Percentiles rank a stretch among this genome's conserved stretches.
Evolutionary conservation across 768 basidiomycete species (phyloP).

Genomic region (Auriculariales sp.): DNA sequence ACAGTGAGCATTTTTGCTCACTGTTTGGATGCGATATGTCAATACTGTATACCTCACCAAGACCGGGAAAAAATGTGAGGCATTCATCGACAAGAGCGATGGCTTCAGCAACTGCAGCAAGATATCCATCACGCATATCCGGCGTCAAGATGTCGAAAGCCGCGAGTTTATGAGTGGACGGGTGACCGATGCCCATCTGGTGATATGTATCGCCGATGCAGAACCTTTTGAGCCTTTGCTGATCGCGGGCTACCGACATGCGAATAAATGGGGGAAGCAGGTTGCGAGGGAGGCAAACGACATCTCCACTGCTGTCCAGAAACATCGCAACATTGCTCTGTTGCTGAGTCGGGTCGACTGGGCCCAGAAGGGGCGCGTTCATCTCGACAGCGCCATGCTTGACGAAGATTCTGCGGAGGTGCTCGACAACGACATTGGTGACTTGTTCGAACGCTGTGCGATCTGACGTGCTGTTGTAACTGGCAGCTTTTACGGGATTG

Average conservation of each 20-base stretch:
- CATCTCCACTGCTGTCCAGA: conserved; percentile 68
- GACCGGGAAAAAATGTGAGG: conserved; percentile 55
- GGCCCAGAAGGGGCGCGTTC: conserved; percentile 75
- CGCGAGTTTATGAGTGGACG: conserved; percentile 56
- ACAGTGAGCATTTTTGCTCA: conserved; percentile 28
- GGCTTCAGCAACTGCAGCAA: conserved; percentile 61
- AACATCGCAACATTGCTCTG: conserved; percentile 54
- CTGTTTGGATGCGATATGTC: conserved; percentile 67
- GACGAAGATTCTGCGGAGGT: conserved; percentile 61
- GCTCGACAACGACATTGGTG: conserved; percentile 64
- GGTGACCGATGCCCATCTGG: conserved; percentile 64
- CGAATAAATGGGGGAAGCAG: conserved; percentile 68
- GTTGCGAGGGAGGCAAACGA: conserved; percentile 59
- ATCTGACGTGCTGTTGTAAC: conserved; percentile 62
- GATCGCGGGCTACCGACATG: conserved; percentile 51
- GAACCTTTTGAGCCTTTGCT: conserved; percentile 68
- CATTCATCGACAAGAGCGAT: conserved; percentile 54
- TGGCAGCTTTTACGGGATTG: conserved; percentile 42
- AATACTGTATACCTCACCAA: conserved; percentile 52
- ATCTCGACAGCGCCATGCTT: conserved; percentile 84
- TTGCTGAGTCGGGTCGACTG: conserved; percentile 38
- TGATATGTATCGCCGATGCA: conserved; percentile 62
- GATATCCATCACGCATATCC: conserved; percentile 45
- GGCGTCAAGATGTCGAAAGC: conserved; percentile 75
- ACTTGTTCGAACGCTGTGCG: conserved; percentile 55